phyloP scores from a whole-genome alignment of 192 early-diverging fungal genomes.

The Backusella mclennaniae region DNA sequence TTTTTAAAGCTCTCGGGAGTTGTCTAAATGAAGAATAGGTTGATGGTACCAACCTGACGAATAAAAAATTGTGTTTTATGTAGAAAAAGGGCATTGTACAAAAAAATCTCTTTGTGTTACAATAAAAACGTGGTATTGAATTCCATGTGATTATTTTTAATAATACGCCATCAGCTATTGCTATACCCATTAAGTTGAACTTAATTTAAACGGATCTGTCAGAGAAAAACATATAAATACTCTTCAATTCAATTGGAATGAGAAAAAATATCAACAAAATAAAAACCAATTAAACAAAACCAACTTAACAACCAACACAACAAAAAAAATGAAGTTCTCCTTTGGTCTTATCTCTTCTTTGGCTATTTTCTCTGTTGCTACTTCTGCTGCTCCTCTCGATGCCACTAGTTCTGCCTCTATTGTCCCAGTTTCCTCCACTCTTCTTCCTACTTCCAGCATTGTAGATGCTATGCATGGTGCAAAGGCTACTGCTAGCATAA shows the following conservation, averaged over 20 bases:
- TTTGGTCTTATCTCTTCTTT: background rate
- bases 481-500: background rate
- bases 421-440: background rate
- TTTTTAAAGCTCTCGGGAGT: background rate
- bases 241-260: background rate
- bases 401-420: background rate
- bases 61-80: background rate
- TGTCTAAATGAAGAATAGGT: background rate
- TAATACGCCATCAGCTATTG: background rate
- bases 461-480: background rate
- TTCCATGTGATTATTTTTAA: background rate
- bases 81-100: background rate
- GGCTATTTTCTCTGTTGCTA: background rate
- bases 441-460: background rate
- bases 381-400: conserved; percentile 5
- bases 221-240: background rate
- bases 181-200: background rate
- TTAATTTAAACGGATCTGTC: background rate
- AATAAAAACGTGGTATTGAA: background rate
- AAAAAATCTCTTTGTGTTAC: background rate
- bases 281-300: background rate
- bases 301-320: background rate
- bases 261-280: background rate
- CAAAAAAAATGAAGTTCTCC: background rate
- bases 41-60: background rate